Evolutionary conservation across 805 yeast genomes (phyloP).

Genomic region (Hyphopichia homilentoma): DNA sequence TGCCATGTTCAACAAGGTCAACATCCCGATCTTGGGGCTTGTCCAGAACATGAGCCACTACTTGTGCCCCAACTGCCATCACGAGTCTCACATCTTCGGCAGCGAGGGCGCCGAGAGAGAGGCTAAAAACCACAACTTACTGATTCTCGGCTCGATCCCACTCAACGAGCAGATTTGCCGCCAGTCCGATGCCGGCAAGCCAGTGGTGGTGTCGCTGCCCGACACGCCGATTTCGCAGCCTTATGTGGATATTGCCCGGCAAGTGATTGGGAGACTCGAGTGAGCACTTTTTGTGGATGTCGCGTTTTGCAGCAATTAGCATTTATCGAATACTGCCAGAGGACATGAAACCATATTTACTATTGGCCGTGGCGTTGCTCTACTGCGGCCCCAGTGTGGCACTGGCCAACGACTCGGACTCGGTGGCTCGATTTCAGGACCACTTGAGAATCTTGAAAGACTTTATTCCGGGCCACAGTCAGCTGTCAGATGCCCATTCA

Average conservation of each 20-base stretch:
- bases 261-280: slow-evolving; percentile 13
- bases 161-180: slow-evolving; percentile 55
- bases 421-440: slow-evolving; percentile 6
- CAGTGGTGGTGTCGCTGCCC: slow-evolving; percentile 48
- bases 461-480: too few species aligned
- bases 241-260: slow-evolving; percentile 47
- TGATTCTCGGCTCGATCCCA: slow-evolving; percentile 65
- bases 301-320: too few species aligned
- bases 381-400: too few species aligned
- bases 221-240: slow-evolving; percentile 34
- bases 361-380: too few species aligned
- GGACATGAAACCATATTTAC: too few species aligned
- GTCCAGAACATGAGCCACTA: slow-evolving; percentile 82
- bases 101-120: slow-evolving; percentile 53
- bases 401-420: too few species aligned
- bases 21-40: slow-evolving; percentile 69
- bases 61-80: slow-evolving; percentile 71
- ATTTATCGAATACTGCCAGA: too few species aligned
- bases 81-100: slow-evolving; percentile 74
- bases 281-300: too few species aligned
- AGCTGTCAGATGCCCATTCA: too few species aligned
- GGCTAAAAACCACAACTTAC: slow-evolving; percentile 44
- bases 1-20: slow-evolving; percentile 68
- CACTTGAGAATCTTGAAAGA: slow-evolving; percentile 6
- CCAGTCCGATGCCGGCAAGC: slow-evolving; percentile 63